These are phyloP conservation scores for Mortierella sp. DNA, from an alignment of 371 early-diverging fungal species.

Conservation along the genomic window DNA sequence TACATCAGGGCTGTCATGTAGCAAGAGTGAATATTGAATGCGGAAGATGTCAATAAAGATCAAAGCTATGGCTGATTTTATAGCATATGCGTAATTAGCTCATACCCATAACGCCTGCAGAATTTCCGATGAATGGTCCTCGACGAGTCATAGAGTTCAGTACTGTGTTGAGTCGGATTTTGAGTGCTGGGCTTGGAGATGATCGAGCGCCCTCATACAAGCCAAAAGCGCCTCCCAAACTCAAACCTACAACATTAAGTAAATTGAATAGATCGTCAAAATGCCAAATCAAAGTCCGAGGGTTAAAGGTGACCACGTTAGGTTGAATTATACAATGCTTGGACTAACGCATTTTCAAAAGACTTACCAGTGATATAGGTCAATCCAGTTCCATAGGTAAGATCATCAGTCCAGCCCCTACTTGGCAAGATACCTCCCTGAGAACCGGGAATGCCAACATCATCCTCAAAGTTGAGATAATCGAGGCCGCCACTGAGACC, in stretches of 20 bases:
- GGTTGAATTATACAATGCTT: too few relatives aligned
- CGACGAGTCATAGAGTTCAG: conserved; percentile 88
- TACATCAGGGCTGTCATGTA: conserved; percentile 74
- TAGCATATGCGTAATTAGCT: too few relatives aligned
- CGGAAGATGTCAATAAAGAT: too few relatives aligned
- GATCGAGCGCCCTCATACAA: conserved; percentile 82
- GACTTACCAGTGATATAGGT: conserved; percentile 77
- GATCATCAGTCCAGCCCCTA: conserved; percentile 85
- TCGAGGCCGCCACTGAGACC: conserved; percentile 69
- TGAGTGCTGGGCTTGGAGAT: conserved; percentile 69
- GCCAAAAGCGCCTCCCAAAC: conserved; percentile 87
- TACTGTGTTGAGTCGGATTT: conserved; percentile 85
- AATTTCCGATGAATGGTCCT: conserved; percentile 90
- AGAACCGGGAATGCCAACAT: conserved; percentile 31
- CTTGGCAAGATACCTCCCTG: conserved; percentile 74
- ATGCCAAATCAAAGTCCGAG: too few relatives aligned
- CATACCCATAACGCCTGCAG: conserved; percentile 74
- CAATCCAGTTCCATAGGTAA: conserved; percentile 90
- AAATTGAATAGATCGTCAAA: too few relatives aligned
- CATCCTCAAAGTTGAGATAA: conserved; percentile 68
- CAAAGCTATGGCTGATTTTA: too few relatives aligned
- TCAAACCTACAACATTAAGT: conserved; percentile 57
- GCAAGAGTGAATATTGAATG: background rate
- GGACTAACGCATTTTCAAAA: background rate
- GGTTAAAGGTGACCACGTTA: background rate